Conservation (phyloP, 495 filamentous ascomycete species). For the Tuber indicum region DNA sequence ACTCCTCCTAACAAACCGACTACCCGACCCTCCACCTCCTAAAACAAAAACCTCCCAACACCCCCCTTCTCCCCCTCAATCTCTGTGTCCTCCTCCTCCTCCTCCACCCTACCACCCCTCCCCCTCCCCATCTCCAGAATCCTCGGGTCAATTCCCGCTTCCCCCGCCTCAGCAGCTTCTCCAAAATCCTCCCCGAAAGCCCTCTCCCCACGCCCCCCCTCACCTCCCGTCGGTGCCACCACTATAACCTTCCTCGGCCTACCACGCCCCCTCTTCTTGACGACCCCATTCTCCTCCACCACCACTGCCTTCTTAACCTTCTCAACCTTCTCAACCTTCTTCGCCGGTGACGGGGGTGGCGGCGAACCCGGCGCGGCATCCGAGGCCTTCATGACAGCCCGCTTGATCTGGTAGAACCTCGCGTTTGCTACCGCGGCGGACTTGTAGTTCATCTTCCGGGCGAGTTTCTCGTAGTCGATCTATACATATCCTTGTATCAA, state of each 20-base stretch:
- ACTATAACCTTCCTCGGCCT: slow-evolving; percentile 21
- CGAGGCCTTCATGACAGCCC: neutral
- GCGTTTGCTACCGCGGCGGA: slow-evolving; percentile 14
- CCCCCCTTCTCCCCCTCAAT: neutral
- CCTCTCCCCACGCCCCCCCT: neutral
- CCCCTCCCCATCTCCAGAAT: neutral
- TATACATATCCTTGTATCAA: neutral
- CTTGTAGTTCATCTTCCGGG: slow-evolving; percentile 20
- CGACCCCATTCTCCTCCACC: neutral
- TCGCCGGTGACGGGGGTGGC: neutral
- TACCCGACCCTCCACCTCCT: neutral
- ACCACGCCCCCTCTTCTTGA: slow-evolving; percentile 22
- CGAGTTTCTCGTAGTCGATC: slow-evolving; percentile 30
- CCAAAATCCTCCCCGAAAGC: slow-evolving; percentile 5
- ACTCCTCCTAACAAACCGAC: neutral
- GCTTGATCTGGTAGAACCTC: slow-evolving; percentile 11
- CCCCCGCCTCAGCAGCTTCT: neutral
- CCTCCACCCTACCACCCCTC: too few species aligned
- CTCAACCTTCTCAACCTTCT: slow-evolving; percentile 11
- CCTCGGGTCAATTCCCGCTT: neutral
- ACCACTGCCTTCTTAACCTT: slow-evolving; percentile 16
- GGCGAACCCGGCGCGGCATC: neutral
- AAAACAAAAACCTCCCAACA: neutral
- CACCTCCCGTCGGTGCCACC: neutral
- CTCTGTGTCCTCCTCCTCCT: slow-evolving; percentile 1